Base-by-base conservation (phyloP, 2,329 filamentous ascomycete genomes). In the Talaromyces sp. region DNA sequence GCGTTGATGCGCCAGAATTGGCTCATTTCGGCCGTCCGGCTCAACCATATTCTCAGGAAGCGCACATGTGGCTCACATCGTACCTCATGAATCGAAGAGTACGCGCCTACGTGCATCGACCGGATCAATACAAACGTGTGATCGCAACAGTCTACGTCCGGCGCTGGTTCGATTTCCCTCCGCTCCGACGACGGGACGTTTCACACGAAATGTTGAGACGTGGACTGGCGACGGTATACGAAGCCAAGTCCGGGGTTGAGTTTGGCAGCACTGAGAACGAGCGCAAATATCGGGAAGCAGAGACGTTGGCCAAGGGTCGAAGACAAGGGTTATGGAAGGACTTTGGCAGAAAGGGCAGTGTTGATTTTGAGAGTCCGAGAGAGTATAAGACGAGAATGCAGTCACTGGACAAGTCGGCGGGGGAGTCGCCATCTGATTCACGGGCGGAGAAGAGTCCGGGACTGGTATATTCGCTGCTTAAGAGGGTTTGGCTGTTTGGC, bases 51-150 rank as follows among this genome's bases (percentile, higher is more conserved):
- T 84, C 91, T 3, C 82, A 86, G 64, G 93, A 98, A 76, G 92
- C 95, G 7, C 81, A 93, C 59, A 79, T 85, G 18, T 98, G 91
- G 87, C 83, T 99, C n/a, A 86, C 84, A 16, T 77, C 78, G 5
- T 91, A 92, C 73, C 81, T 98, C 9, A 78, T 86, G 23, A 82
- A 88, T 64, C 86, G 86, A 37, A 87, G 88, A 62, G 90, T 99
- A 61, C 87, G 93, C 63, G 90, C 87, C n/a, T 87, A 90, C 70
- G 84, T 97, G 58, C 91, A 93, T 77, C 88, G 87, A 64, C 85
- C 88, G 60, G 96, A 99, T 74, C 95, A 98, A 73, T 99, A 98
- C 75, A 89, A 93, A 67, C 88, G 95, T 52, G 87, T 96, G 5
- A 92, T 99, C 1, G 92, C 89, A 16, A 95, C 91, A 0, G 93